phyloP scores from a whole-genome alignment of 2,329 filamentous ascomycete genomes.

The Coniosporium tulheliwenetii region DNA sequence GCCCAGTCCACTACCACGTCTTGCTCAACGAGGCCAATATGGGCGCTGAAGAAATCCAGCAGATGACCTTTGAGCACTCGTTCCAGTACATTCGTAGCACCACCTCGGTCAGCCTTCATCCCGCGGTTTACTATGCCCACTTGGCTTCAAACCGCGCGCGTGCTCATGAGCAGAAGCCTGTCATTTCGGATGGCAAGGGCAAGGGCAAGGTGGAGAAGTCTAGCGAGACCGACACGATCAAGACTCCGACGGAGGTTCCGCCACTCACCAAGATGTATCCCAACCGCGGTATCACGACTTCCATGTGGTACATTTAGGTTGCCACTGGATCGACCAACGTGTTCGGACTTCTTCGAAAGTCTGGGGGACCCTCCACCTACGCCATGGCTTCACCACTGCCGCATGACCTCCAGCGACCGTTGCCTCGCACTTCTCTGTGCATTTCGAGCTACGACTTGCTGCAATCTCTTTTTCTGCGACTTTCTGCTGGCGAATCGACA shows the following conservation, averaged over 20 bases:
- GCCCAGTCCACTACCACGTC: constrained; percentile 85
- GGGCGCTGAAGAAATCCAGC: constrained; percentile 54
- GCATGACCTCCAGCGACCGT: too few relatives aligned
- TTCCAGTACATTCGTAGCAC: constrained; percentile 90
- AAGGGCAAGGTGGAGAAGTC: constrained; percentile 5
- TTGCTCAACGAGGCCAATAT: constrained; percentile 66
- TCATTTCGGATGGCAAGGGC: constrained; percentile 5
- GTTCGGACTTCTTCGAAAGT: too few relatives aligned
- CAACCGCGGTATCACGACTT: constrained; percentile 20
- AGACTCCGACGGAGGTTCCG: constrained; percentile 15
- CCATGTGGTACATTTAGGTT: constrained; percentile 35
- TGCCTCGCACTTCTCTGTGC: too few relatives aligned
- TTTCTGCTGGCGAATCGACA: too few relatives aligned
- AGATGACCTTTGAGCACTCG: constrained; percentile 85
- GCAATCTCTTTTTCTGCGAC: too few relatives aligned
- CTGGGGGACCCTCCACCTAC: too few relatives aligned
- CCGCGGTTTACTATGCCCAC: constrained; percentile 93
- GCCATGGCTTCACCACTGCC: too few relatives aligned
- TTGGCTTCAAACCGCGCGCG: constrained; percentile 68
- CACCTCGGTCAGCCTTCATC: constrained; percentile 75
- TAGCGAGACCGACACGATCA: constrained; percentile 7
- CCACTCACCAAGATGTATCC: constrained; percentile 26
- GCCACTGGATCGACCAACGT: neutral
- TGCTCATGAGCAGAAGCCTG: constrained; percentile 46
- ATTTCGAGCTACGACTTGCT: too few relatives aligned